Evolutionary conservation across 2,329 filamentous ascomycete species (phyloP), one percentile per base, ranked within the genome.

Genomic region (Lasiodiplodia sp.): DNA sequence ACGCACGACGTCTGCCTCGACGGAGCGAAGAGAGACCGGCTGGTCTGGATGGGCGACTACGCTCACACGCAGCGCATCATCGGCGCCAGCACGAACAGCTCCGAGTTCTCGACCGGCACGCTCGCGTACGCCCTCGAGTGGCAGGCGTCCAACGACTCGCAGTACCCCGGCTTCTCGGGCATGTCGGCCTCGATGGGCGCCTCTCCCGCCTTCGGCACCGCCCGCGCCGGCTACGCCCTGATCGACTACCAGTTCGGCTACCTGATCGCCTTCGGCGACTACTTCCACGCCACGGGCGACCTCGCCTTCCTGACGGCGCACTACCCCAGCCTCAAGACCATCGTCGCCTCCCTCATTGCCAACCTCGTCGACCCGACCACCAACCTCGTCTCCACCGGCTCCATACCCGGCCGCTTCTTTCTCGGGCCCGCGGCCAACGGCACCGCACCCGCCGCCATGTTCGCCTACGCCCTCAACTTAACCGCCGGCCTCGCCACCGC

Each of bases 11-110:
- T 82, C 10, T 83, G 82, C 55, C 72, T 82, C 1, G 81, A 83
- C 68, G 80, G 81, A 2, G 76, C 78, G 0, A 83, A 83, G 69
- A 73, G 82, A 6, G 81, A 84, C 69, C 75, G 81, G 0, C 73
- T 82, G 1, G 74, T 82, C 5, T 83, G 81, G 81, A 74, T 78
- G 3, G 81, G 82, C 5, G 81, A 83, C 68, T 82, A 82, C 66
- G 79, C 78, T 51, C 81, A 83, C 70, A 82, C 82, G 0, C 72
- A 77, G 1, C 75, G 77, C 12, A 76, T 82, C 21, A 72, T 83
- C 12, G 74, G 72, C 0, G 73, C 75, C 1, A 79, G 76, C 8
- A 83, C 81, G 1, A 72, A 74, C 12, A 75, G 78, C 4, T 75
- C 69, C n/a, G 80, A 82, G 28, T 73, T 78, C 21, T 69, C 79